phyloP scores from a whole-genome alignment of 2,329 filamentous ascomycete genomes.

The Beauveria medogensis region DNA sequence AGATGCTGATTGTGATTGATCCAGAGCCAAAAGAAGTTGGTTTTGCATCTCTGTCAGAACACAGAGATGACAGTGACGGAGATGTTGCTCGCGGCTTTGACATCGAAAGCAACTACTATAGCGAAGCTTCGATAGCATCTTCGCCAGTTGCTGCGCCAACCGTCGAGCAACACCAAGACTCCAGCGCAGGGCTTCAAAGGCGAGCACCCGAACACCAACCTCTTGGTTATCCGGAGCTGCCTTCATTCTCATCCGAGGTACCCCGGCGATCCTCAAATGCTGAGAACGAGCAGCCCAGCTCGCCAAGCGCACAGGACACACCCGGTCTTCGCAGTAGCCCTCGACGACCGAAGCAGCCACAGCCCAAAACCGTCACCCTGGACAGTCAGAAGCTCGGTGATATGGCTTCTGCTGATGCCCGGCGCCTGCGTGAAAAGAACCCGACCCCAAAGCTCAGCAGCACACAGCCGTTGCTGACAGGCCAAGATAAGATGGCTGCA shows the following conservation, averaged over 20 bases:
- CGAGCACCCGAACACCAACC: neutral
- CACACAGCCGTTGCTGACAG: neutral
- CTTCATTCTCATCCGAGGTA: neutral
- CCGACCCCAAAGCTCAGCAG: neutral
- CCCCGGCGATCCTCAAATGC: neutral
- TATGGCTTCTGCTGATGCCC: neutral
- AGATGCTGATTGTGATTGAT: neutral
- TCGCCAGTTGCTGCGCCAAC: conserved; percentile 15
- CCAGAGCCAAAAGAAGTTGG: neutral
- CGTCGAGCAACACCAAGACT: neutral
- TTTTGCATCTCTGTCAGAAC: conserved; percentile 9
- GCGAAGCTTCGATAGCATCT: conserved; percentile 29
- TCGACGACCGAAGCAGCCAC: neutral
- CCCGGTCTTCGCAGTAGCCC: conserved; percentile 9
- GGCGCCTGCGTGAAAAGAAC: neutral
- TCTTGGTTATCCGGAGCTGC: neutral
- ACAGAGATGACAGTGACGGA: conserved; percentile 16
- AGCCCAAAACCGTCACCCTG: neutral
- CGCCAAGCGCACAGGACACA: neutral
- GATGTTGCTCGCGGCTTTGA: conserved; percentile 29
- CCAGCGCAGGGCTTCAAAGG: neutral
- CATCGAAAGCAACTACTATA: conserved; percentile 28
- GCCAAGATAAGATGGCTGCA: neutral
- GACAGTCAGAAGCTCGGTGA: neutral
- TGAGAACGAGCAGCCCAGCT: neutral